Percentiles rank a stretch among this genome's conserved stretches.
Evolutionary conservation across 345 rosid genomes (phyloP).

Genomic region (Punica granatum): DNA sequence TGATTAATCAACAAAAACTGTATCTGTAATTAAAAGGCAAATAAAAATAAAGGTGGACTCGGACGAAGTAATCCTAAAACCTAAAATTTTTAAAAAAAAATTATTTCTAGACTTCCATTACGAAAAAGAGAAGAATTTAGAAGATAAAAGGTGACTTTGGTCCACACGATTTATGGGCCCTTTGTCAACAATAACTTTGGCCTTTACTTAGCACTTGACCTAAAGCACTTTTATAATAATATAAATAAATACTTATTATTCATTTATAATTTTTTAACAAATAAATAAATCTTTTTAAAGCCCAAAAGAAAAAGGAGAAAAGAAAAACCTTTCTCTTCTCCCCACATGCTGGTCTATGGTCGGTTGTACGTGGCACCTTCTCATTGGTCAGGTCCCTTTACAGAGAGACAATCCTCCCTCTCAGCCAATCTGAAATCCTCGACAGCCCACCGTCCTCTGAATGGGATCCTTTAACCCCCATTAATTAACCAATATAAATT

Average conservation of each 20-base stretch:
- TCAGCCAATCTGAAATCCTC: not conserved
- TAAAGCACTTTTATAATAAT: not conserved
- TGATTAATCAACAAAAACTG: too few species aligned
- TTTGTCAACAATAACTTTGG: not conserved
- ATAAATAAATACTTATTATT: too few species aligned
- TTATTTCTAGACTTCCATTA: too few species aligned
- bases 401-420: not conserved
- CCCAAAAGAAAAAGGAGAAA: not conserved
- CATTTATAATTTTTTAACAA: too few species aligned
- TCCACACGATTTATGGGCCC: not conserved
- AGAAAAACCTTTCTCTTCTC: not conserved
- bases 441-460: slow-evolving; percentile 6
- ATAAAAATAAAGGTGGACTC: too few species aligned
- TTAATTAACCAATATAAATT: not conserved
- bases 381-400: slow-evolving; percentile 1
- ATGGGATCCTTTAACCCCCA: not conserved
- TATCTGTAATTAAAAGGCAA: too few species aligned
- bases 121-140: not conserved
- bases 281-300: too few species aligned
- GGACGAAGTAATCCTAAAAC: too few species aligned
- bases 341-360: slow-evolving; percentile 5
- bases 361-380: slow-evolving; percentile 7
- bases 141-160: not conserved
- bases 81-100: too few species aligned
- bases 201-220: too few species aligned